These are phyloP conservation scores for Phaeotremella skinneri DNA, from an alignment of 768 basidiomycete species.

Conservation along the genomic window DNA sequence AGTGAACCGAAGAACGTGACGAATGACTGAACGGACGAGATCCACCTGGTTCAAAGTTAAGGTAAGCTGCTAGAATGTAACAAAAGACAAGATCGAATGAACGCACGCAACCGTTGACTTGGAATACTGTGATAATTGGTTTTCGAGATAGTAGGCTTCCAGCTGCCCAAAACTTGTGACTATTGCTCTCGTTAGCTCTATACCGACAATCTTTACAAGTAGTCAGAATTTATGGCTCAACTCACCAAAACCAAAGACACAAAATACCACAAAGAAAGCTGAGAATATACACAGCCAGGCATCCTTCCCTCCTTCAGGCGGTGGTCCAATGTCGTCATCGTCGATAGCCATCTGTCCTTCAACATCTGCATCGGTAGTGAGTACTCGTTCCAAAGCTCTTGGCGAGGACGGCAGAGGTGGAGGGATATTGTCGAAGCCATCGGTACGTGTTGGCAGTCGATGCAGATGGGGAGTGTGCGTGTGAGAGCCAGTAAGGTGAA, in stretches of 20 bases:
- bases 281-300: constrained; percentile 45
- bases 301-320: constrained; percentile 47
- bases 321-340: constrained; percentile 36
- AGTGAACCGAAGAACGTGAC: constrained; percentile 37
- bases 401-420: constrained; percentile 23
- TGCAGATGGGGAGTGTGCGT: constrained; percentile 7
- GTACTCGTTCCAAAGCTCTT: constrained; percentile 19
- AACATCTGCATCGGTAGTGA: constrained; percentile 29
- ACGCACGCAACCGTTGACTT: constrained; percentile 38
- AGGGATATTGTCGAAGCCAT: constrained; percentile 40
- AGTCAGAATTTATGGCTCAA: not conserved
- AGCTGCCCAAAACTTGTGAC: constrained; percentile 47
- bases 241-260: constrained; percentile 46
- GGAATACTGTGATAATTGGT: constrained; percentile 32
- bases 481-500: constrained; percentile 8
- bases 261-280: constrained; percentile 43
- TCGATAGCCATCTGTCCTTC: constrained; percentile 27
- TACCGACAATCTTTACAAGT: not conserved
- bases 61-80: not conserved
- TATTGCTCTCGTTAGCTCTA: constrained; percentile 13
- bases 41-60: constrained; percentile 30
- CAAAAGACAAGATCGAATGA: not conserved
- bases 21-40: constrained; percentile 37
- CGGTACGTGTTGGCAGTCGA: constrained; percentile 17
- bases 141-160: constrained; percentile 34